These are phyloP conservation scores for Aspergillus fijiensis DNA, from an alignment of 2,329 filamentous ascomycete genomes.

Conservation along the genomic window DNA sequence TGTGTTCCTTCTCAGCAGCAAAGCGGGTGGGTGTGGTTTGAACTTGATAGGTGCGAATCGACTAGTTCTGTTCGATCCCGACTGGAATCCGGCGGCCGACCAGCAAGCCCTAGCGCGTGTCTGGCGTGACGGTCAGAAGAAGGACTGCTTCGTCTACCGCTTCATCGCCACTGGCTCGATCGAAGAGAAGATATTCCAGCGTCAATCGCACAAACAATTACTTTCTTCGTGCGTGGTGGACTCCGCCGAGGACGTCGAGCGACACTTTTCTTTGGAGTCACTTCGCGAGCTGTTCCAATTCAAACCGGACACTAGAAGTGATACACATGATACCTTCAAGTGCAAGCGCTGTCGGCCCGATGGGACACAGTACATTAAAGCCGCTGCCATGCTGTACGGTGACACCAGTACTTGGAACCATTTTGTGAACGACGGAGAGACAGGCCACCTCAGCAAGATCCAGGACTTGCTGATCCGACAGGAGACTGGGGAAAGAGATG, in stretches of 20 bases:
- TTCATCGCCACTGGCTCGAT: conserved; percentile 98
- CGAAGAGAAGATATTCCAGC: conserved; percentile 98
- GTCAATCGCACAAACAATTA: conserved; percentile 96
- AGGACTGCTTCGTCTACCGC: conserved; percentile 99
- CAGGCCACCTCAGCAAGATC: conserved; percentile 70
- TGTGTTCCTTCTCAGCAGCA: conserved; percentile 92
- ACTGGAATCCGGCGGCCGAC: conserved; percentile 97
- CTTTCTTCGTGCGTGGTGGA: conserved; percentile 95
- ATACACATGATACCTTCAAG: conserved; percentile 98
- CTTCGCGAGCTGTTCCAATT: conserved; percentile 94
- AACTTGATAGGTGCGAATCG: conserved; percentile 94
- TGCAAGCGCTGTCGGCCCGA: conserved; percentile 92
- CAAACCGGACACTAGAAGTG: conserved; percentile 76
- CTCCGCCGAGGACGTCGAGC: conserved; percentile 92
- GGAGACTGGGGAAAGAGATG: conserved; percentile 73
- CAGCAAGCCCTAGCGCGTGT: conserved; percentile 96
- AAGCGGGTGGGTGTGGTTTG: conserved; percentile 93
- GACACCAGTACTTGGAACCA: conserved; percentile 99
- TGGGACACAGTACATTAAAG: conserved; percentile 83
- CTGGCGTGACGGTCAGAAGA: conserved; percentile 98
- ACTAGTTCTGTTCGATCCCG: conserved; percentile 91
- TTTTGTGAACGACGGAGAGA: conserved; percentile 73
- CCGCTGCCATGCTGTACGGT: conserved; percentile 91
- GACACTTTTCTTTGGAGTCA: conserved; percentile 90
- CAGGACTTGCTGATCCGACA: conserved; percentile 89